A percentile compares a stretch with the other conserved stretches of the same genome.
These are phyloP conservation scores for Neurospora sp. DNA, from an alignment of 495 filamentous ascomycete species.

Conservation along the genomic window DNA sequence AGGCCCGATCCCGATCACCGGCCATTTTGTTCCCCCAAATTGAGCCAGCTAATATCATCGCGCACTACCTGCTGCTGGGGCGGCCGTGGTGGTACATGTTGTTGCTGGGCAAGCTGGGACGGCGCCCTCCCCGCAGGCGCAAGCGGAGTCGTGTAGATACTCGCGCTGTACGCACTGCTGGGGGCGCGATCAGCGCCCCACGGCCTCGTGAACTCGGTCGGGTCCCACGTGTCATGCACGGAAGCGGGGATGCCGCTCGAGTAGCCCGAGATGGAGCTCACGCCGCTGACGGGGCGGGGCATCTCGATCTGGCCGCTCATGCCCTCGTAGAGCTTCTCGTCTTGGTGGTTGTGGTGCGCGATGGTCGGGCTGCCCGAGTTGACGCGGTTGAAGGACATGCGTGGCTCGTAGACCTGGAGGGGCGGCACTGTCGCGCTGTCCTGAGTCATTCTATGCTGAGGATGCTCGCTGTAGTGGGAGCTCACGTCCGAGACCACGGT, in stretches of 20 bases:
- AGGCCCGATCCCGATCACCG: not conserved
- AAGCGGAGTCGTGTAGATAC: constrained; percentile 27
- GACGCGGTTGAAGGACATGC: constrained; percentile 48
- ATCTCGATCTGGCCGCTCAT: constrained; percentile 53
- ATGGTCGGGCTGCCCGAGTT: constrained; percentile 59
- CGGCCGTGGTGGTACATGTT: constrained; percentile 27
- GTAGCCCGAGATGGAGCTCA: constrained; percentile 47
- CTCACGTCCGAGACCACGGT: constrained; percentile 36
- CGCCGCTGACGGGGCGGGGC: constrained; percentile 38
- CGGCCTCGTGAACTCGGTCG: constrained; percentile 26
- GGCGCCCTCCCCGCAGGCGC: constrained; percentile 19
- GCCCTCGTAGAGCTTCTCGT: constrained; percentile 40
- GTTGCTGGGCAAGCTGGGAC: constrained; percentile 19
- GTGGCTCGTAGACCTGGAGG: constrained; percentile 35
- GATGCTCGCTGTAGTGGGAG: constrained; percentile 41
- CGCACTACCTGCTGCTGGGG: constrained; percentile 8
- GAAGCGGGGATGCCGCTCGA: constrained; percentile 48
- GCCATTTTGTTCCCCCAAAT: constrained; percentile 36
- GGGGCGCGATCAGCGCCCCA: constrained; percentile 41
- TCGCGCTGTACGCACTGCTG: constrained; percentile 50
- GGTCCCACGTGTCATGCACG: constrained; percentile 43
- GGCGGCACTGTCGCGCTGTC: constrained; percentile 45
- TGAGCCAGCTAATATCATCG: constrained; percentile 70
- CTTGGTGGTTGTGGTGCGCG: constrained; percentile 30
- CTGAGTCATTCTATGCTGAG: constrained; percentile 37